Conservation (phyloP, 345 rosid genomes). For the Theobroma cacao region DNA sequence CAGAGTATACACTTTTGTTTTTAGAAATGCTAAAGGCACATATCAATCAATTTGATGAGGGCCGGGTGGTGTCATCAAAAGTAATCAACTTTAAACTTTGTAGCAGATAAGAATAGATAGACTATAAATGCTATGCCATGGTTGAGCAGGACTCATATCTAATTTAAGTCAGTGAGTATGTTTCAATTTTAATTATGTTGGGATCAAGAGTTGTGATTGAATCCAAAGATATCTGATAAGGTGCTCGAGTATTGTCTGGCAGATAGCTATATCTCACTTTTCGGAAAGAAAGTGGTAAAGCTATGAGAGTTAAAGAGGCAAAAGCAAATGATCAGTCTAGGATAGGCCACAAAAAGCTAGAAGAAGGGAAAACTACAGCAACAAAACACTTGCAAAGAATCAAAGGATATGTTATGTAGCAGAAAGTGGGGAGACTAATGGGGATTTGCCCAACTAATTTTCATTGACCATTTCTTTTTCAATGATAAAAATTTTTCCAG, state of each 20-base stretch:
- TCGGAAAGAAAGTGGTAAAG: background rate
- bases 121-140: background rate
- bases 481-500: too few relatives aligned
- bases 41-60: background rate
- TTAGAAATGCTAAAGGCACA: too few relatives aligned
- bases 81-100: background rate
- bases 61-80: background rate
- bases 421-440: conserved; percentile 7
- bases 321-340: background rate
- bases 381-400: background rate
- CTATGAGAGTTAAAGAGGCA: background rate
- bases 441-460: background rate
- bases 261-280: background rate
- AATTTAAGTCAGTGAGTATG: background rate
- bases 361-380: background rate
- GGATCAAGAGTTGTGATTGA: background rate
- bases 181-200: background rate
- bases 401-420: background rate
- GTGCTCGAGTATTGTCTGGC: background rate
- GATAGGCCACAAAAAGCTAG: background rate
- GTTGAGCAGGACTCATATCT: background rate
- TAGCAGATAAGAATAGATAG: background rate
- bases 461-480: background rate
- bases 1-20: too few relatives aligned
- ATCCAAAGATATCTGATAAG: background rate